Evolutionary conservation across 2,329 filamentous ascomycete species (phyloP).

Genomic region (Talaromyces sp.): DNA sequence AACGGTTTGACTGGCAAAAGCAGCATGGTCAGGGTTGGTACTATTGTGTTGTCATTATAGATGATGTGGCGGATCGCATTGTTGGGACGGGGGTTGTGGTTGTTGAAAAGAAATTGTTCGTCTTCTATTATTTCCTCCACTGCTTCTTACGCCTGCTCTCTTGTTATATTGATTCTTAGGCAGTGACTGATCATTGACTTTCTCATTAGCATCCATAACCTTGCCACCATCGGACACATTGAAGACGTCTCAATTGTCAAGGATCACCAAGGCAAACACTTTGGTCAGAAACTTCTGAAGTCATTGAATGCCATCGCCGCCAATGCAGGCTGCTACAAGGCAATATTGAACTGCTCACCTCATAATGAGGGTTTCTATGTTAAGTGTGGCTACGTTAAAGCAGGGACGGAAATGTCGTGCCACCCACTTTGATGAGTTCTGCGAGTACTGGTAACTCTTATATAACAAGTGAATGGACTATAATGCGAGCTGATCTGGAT

Average conservation of each 20-base stretch:
- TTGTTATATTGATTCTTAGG: too few relatives aligned
- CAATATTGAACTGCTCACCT: conserved; percentile 8
- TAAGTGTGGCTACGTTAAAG: conserved; percentile 9
- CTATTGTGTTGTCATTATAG: conserved; percentile 11
- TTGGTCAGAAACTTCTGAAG: conserved; percentile 9
- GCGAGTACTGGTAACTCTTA: background rate
- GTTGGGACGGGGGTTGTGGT: conserved; percentile 11
- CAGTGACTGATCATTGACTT: too few relatives aligned
- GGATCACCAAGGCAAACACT: conserved; percentile 12
- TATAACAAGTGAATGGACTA: background rate
- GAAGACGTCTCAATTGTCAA: conserved; percentile 13
- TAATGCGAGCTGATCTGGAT: too few relatives aligned
- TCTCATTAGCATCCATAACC: conserved; percentile 6
- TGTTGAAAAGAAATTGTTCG: conserved; percentile 13
- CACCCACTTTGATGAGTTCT: conserved; percentile 8
- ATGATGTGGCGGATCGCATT: conserved; percentile 7
- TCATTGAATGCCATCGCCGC: conserved; percentile 7
- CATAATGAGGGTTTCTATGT: conserved; percentile 10
- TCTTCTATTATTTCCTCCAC: background rate
- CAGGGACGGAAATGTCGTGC: conserved; percentile 11
- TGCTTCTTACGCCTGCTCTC: background rate
- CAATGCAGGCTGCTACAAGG: conserved; percentile 12
- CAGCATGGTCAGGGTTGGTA: conserved; percentile 11
- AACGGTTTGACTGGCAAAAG: conserved; percentile 13
- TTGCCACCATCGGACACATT: conserved; percentile 9